phyloP scores from a whole-genome alignment of 192 early-diverging fungal genomes.

The Physocladia obscura region DNA sequence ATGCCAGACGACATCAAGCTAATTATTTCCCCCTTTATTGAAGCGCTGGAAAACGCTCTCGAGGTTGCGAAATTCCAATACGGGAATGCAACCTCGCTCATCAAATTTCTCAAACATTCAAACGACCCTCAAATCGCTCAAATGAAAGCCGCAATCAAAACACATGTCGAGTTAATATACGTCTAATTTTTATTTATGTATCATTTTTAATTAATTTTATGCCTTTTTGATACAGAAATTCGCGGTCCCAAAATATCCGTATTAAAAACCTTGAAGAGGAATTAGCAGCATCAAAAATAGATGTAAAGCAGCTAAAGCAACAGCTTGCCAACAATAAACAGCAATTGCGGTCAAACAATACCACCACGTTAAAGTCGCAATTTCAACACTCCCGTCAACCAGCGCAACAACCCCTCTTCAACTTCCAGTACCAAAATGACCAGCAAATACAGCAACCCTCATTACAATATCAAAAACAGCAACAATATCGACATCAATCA shows the following conservation, averaged over 20 bases:
- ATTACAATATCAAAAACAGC: background rate
- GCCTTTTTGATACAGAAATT: background rate
- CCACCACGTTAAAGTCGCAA: background rate
- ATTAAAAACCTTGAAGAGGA: conserved; percentile 3
- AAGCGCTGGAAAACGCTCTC: background rate
- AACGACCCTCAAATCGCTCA: background rate
- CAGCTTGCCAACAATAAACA: background rate
- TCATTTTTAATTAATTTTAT: background rate
- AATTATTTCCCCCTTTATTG: conserved; percentile 22
- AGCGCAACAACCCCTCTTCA: background rate
- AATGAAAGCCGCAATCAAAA: background rate
- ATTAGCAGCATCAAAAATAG: background rate
- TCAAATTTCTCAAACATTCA: background rate
- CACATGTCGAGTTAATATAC: conserved; percentile 6
- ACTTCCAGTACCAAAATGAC: background rate
- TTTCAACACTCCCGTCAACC: background rate
- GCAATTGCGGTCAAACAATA: background rate
- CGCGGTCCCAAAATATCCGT: background rate
- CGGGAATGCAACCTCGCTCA: conserved; percentile 6
- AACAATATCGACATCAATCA: background rate
- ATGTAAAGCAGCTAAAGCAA: background rate
- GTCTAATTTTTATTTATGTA: background rate
- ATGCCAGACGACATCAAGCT: conserved; percentile 1
- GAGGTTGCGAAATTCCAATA: conserved; percentile 10
- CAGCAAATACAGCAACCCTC: background rate